Evolutionary conservation across 306 rosid genomes (phyloP).

Genomic region (Pyrus pyrifolia): DNA sequence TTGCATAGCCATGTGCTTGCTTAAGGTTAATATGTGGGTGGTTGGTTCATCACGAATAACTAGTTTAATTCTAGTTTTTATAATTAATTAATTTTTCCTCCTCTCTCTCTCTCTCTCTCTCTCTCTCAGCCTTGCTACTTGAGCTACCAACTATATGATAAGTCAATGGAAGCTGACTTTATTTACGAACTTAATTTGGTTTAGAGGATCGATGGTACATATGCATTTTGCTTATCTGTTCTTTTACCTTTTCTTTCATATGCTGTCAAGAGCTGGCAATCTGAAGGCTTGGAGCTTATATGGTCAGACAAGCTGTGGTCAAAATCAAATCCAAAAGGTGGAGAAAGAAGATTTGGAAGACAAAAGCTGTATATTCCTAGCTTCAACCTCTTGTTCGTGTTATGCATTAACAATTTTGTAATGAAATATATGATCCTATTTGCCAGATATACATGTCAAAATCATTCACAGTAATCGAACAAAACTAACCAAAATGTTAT

Average conservation of each 20-base stretch:
- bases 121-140: not conserved
- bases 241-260: not conserved
- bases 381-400: not conserved
- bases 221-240: not conserved
- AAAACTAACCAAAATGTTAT: not conserved
- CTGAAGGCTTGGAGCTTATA: not conserved
- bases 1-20: not conserved
- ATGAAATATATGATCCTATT: not conserved
- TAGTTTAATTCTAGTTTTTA: not conserved
- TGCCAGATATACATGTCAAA: not conserved
- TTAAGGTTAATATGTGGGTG: not conserved
- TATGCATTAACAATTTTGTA: not conserved
- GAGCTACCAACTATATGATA: not conserved
- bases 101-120: too few species aligned
- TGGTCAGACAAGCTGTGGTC: not conserved
- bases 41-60: not conserved
- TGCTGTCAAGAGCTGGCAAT: not conserved
- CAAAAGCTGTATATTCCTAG: not conserved
- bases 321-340: not conserved
- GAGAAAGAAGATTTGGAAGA: not conserved
- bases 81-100: not conserved
- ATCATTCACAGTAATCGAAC: not conserved
- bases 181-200: not conserved
- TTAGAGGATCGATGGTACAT: not conserved
- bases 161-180: not conserved